Evolutionary conservation across 805 yeast species (phyloP), one percentile per base, ranked within the genome.

Genomic region (Cyberlindnera galapagoensis): DNA sequence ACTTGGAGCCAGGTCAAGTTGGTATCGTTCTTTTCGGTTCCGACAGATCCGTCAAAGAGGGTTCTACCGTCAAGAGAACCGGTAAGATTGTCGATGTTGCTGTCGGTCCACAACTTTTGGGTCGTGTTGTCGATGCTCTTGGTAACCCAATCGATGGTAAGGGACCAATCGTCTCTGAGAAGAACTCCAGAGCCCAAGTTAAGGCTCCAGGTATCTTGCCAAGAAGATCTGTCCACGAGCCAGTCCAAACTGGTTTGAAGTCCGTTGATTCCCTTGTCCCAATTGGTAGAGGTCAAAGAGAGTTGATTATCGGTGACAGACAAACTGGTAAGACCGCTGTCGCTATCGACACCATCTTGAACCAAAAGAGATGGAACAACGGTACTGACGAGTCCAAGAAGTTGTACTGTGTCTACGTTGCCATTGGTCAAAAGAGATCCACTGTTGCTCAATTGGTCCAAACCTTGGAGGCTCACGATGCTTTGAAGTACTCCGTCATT

Each of bases 151-250:
- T 92, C 59, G 99, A 92, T 64, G 99, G 97, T 74, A 92, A 92
- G 76, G 99, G 98, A 51, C 98, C 98, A 68, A 76, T 92, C 55
- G 79, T 82, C 60, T 72, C 94, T 56, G 78, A 74, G 61, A 75
- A 79, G 59, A 70, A 79, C 57, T 71, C 94, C 60, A 85, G 94
- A 78, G 97, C 97, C 56, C 96, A 92, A 78, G 83, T 90, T 56
- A 92, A 92, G 77, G 99, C 98, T 56, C 99, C 98, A 69, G 99
- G 99, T 80, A 92, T 92, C 61, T 79, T 92, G 68, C 98, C 98
- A 75, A 90, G 99, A 80, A 84, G 81, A 60, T 86, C 97, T 43
- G 99, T 92, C 53, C 79, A 65, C 74, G 98, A 92, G 79, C 98
- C 99, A 66, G 92, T 92, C 82, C 98, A 92, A 76, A 90, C 98